Percentiles rank a stretch among this genome's conserved stretches.
Evolutionary conservation across 352 stramenopile species (phyloP).

Genomic region (Pythium brassicae): DNA sequence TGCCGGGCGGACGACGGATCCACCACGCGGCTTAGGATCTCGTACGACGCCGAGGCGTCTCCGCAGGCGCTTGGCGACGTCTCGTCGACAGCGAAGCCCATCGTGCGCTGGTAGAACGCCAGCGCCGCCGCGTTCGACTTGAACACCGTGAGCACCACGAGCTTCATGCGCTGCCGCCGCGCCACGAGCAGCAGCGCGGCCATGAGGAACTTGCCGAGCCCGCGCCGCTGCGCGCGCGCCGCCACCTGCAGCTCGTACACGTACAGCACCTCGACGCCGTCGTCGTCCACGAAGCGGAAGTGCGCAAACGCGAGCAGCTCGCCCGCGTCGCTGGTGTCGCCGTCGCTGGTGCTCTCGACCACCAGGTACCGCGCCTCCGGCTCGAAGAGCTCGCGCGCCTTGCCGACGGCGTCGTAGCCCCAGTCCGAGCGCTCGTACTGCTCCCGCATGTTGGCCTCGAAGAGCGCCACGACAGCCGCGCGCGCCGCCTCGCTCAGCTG

Average conservation of each 20-base stretch:
- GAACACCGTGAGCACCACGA: constrained; percentile 94
- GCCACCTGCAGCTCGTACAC: constrained; percentile 93
- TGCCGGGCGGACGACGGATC: constrained; percentile 6
- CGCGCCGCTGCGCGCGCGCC: constrained; percentile 48
- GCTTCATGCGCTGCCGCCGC: constrained; percentile 72
- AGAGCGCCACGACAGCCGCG: constrained; percentile 57
- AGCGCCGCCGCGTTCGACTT: constrained; percentile 85
- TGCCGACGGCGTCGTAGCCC: constrained; percentile 86
- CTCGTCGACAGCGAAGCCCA: constrained; percentile 89
- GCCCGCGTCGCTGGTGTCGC: constrained; percentile 7
- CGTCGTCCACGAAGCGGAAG: constrained; percentile 92
- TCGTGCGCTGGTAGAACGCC: constrained; percentile 85
- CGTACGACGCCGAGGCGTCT: constrained; percentile 71
- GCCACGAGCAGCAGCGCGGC: constrained; percentile 83
- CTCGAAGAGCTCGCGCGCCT: constrained; percentile 83
- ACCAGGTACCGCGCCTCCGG: constrained; percentile 86
- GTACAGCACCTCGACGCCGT: constrained; percentile 88
- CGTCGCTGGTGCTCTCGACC: constrained; percentile 14
- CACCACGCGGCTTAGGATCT: constrained; percentile 80
- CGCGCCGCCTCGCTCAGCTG: constrained; percentile 27
- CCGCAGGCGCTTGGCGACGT: constrained; percentile 83
- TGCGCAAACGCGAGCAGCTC: constrained; percentile 82
- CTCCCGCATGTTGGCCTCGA: constrained; percentile 90
- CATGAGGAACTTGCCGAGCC: constrained; percentile 91
- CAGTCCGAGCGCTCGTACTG: constrained; percentile 87